Conservation (phyloP, 1,139 yeast species). For the Nakaseomyces bracarensis region DNA sequence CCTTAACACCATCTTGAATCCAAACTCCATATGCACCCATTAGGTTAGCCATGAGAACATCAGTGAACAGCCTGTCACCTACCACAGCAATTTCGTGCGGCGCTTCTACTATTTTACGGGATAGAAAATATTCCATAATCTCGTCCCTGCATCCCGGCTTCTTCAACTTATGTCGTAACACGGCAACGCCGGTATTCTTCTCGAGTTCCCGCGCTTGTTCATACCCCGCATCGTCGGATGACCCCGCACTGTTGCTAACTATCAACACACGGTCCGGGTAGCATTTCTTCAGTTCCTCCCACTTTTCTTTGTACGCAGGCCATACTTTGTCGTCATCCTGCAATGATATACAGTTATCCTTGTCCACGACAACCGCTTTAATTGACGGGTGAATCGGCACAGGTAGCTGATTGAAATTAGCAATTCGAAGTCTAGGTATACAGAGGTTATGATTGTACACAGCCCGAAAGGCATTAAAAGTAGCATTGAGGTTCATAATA, state of each 20-base stretch:
- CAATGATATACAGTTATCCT: constrained; percentile 89
- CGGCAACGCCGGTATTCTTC: constrained; percentile 61
- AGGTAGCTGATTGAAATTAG: constrained; percentile 55
- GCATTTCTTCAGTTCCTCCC: constrained; percentile 45
- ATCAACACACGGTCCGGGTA: constrained; percentile 70
- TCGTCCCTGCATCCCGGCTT: constrained; percentile 86
- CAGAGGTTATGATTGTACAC: constrained; percentile 58
- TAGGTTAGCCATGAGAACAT: constrained; percentile 84
- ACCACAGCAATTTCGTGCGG: constrained; percentile 71
- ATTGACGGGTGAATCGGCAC: constrained; percentile 45
- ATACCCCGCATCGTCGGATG: constrained; percentile 58
- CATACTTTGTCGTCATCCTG: constrained; percentile 76
- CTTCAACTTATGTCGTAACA: constrained; percentile 66
- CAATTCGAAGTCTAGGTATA: constrained; percentile 55
- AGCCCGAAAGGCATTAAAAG: constrained; percentile 56
- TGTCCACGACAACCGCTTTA: constrained; percentile 80
- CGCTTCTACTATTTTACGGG: constrained; percentile 39
- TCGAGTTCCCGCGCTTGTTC: constrained; percentile 62
- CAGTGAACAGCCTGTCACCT: constrained; percentile 89
- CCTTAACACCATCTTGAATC: constrained; percentile 64
- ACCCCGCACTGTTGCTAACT: constrained; percentile 92
- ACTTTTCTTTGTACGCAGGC: constrained; percentile 58
- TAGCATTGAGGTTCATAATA: constrained; percentile 55
- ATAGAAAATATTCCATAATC: constrained; percentile 49
- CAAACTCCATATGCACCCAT: constrained; percentile 87